A percentile compares a stretch with the other conserved stretches of the same genome.
phyloP scores from a whole-genome alignment of 345 rosid genomes.

The Punica granatum region DNA sequence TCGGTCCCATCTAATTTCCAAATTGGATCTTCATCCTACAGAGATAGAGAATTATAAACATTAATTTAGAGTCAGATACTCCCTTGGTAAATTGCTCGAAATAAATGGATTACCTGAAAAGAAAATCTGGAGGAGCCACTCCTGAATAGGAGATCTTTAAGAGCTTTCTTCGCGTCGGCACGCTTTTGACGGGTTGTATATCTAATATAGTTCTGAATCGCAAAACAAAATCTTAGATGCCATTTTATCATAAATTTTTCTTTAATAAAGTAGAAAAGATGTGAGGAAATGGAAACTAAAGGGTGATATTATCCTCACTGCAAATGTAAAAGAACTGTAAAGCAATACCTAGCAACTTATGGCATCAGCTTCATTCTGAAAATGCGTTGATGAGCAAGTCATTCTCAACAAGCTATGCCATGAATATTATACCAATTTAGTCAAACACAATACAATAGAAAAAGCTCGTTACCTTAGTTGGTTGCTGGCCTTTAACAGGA shows the following conservation, averaged over 20 bases:
- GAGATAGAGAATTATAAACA: conserved; percentile 9
- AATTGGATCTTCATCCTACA: conserved; percentile 29
- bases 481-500: conserved; percentile 10
- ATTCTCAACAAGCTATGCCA: not conserved
- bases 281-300: not conserved
- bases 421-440: not conserved
- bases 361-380: not conserved
- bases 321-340: not conserved
- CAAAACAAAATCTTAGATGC: conserved; percentile 14
- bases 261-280: not conserved
- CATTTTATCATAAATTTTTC: not conserved
- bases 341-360: not conserved
- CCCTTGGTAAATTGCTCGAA: not conserved
- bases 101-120: conserved; percentile 27
- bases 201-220: conserved; percentile 33
- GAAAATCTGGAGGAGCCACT: conserved; percentile 15
- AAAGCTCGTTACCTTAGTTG: conserved; percentile 6
- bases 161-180: conserved; percentile 44
- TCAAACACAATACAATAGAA: not conserved
- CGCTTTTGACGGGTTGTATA: conserved; percentile 47
- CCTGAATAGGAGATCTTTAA: conserved; percentile 34
- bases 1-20: conserved; percentile 21
- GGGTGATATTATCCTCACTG: not conserved
- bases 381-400: not conserved
- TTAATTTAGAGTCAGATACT: not conserved